phyloP scores from a whole-genome alignment of 2,329 filamentous ascomycete genomes.

The Dactylellina haptotyla region DNA sequence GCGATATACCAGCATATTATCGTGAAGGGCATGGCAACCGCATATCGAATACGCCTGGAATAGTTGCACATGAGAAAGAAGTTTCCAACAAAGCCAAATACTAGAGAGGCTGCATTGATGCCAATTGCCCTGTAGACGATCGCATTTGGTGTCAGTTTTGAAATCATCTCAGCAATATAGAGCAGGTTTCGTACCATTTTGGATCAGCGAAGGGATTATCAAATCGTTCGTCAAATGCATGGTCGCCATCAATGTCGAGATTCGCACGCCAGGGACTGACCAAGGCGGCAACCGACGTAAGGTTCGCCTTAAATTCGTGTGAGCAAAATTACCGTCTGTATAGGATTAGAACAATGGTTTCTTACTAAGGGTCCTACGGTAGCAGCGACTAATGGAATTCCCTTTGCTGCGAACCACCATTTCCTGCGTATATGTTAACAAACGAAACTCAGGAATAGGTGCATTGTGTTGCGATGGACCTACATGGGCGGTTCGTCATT shows the following conservation, averaged over 20 bases:
- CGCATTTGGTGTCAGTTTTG: not conserved
- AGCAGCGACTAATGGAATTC: conserved; percentile 80
- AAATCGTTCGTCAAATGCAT: conserved; percentile 63
- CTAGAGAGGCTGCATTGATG: conserved; percentile 81
- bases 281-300: conserved; percentile 87
- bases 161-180: too few relatives aligned
- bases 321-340: not conserved
- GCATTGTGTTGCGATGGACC: conserved; percentile 26
- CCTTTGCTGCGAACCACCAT: conserved; percentile 60
- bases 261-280: conserved; percentile 79
- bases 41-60: conserved; percentile 80
- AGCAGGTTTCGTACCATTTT: conserved; percentile 60
- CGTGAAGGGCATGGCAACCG: conserved; percentile 82
- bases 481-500: conserved; percentile 41
- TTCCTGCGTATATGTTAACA: conserved; percentile 31
- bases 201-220: conserved; percentile 76
- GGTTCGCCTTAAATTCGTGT: conserved; percentile 67
- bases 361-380: conserved; percentile 79
- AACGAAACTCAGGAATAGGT: not conserved
- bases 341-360: not conserved
- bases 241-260: conserved; percentile 65
- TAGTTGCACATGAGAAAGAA: conserved; percentile 87
- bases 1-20: conserved; percentile 81
- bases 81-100: conserved; percentile 81
- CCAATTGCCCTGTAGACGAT: conserved; percentile 69